These are phyloP conservation scores for Anisogramma anomala DNA, from an alignment of 2,329 filamentous ascomycete genomes.

Conservation along the genomic window DNA sequence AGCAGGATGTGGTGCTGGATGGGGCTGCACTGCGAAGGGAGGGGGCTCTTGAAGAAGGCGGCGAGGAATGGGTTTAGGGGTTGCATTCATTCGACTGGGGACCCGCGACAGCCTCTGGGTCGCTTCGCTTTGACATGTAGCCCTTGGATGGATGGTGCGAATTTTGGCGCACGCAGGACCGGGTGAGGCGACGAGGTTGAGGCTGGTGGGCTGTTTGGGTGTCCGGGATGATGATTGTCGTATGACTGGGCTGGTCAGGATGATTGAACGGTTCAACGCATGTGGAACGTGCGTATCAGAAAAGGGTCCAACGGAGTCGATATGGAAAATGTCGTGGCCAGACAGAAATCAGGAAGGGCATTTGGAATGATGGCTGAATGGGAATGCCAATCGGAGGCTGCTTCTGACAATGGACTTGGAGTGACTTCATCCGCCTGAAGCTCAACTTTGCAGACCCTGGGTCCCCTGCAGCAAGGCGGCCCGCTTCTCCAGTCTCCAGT, in stretches of 20 bases:
- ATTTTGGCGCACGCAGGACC: slow-evolving; percentile 1
- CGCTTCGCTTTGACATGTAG: slow-evolving; percentile 11
- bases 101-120: slow-evolving; percentile 13
- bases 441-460: not conserved
- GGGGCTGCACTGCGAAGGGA: slow-evolving; percentile 82
- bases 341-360: too few relatives aligned
- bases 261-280: not conserved
- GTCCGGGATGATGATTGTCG: not conserved
- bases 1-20: slow-evolving; percentile 87
- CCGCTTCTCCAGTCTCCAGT: not conserved
- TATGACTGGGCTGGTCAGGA: not conserved
- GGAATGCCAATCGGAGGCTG: too few relatives aligned
- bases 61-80: slow-evolving; percentile 97
- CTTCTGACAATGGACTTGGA: too few relatives aligned
- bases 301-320: too few relatives aligned
- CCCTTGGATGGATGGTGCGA: not conserved
- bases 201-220: not conserved
- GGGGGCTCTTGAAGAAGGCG: slow-evolving; percentile 95
- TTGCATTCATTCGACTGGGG: slow-evolving; percentile 58
- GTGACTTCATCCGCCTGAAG: slow-evolving; percentile 8
- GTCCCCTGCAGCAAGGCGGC: not conserved
- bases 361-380: too few relatives aligned
- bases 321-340: too few relatives aligned
- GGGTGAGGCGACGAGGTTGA: slow-evolving; percentile 1
- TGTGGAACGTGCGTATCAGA: too few relatives aligned